A percentile compares a stretch with the other conserved stretches of the same genome.
Evolutionary conservation across 805 yeast species (phyloP).

Genomic region (Cyberlindnera japonica): DNA sequence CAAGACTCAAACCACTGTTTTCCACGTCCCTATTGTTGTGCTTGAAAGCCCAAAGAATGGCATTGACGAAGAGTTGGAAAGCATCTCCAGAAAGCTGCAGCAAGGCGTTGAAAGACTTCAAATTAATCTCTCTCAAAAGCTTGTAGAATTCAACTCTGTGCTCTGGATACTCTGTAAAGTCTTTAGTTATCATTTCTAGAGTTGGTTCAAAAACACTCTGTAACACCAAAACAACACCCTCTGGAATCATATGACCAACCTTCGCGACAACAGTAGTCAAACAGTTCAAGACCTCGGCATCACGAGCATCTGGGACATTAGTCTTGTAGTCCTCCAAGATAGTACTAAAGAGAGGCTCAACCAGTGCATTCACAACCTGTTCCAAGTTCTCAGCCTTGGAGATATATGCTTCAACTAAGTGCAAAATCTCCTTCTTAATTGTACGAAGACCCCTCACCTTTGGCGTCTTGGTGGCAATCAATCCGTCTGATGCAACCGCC

Average conservation of each 20-base stretch:
- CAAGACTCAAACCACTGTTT: slow-evolving; percentile 80
- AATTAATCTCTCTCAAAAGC: slow-evolving; percentile 80
- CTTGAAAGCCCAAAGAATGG: slow-evolving; percentile 97
- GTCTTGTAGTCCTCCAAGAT: slow-evolving; percentile 84
- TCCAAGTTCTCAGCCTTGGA: slow-evolving; percentile 80
- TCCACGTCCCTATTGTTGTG: slow-evolving; percentile 97
- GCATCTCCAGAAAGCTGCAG: slow-evolving; percentile 87
- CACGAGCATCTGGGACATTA: slow-evolving; percentile 94
- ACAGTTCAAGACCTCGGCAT: slow-evolving; percentile 95
- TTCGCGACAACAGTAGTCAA: slow-evolving; percentile 85
- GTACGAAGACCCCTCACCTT: slow-evolving; percentile 94
- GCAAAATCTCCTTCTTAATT: slow-evolving; percentile 89
- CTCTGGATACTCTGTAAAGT: slow-evolving; percentile 95
- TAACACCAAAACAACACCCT: slow-evolving; percentile 80
- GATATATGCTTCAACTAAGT: slow-evolving; percentile 83
- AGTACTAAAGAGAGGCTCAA: slow-evolving; percentile 78
- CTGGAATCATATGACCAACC: slow-evolving; percentile 85
- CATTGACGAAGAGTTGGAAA: slow-evolving; percentile 85
- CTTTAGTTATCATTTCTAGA: slow-evolving; percentile 90
- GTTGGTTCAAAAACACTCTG: slow-evolving; percentile 94
- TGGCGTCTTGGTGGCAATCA: slow-evolving; percentile 91
- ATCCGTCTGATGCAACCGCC: slow-evolving; percentile 74
- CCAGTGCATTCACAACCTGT: slow-evolving; percentile 76
- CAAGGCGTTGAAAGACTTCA: slow-evolving; percentile 81
- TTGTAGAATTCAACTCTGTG: slow-evolving; percentile 96